phyloP scores from a whole-genome alignment of 1,139 yeast species.

The Saccharomyces uvarum region DNA sequence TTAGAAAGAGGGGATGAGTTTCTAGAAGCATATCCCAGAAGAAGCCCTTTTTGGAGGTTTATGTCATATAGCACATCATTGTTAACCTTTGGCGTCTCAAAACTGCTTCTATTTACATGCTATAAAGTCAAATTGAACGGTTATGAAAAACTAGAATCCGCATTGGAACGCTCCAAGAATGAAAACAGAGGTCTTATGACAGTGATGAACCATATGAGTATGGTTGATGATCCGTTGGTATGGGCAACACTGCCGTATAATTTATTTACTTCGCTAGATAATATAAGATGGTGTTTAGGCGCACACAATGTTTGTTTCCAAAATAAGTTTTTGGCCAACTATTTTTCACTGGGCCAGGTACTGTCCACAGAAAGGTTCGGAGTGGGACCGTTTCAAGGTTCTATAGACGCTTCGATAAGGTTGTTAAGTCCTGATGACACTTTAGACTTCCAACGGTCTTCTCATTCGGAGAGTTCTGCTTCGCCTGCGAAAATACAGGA shows the following conservation, averaged over 20 bases:
- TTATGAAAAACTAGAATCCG: constrained; percentile 55
- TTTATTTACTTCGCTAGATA: constrained; percentile 53
- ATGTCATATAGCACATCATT: constrained; percentile 66
- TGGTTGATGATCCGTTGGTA: constrained; percentile 84
- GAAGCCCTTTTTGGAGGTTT: constrained; percentile 52
- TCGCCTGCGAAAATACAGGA: constrained; percentile 10
- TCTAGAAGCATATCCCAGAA: constrained; percentile 55
- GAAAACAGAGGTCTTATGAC: constrained; percentile 75
- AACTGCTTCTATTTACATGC: constrained; percentile 49
- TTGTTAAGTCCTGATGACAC: constrained; percentile 42
- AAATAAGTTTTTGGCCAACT: constrained; percentile 43
- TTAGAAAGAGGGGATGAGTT: constrained; percentile 69
- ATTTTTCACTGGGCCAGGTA: constrained; percentile 83
- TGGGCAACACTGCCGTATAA: constrained; percentile 83
- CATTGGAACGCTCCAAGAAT: constrained; percentile 49
- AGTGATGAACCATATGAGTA: constrained; percentile 94
- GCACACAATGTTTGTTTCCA: constrained; percentile 87
- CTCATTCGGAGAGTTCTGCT: not conserved
- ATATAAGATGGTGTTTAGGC: constrained; percentile 88
- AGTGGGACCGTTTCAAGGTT: constrained; percentile 84
- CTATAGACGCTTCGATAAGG: constrained; percentile 82
- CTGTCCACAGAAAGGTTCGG: constrained; percentile 84
- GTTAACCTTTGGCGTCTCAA: constrained; percentile 58
- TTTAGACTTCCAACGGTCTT: constrained; percentile 4
- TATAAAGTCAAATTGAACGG: constrained; percentile 60